Evolutionary conservation across 768 basidiomycete genomes (phyloP), one percentile per base, ranked within the genome.

Genomic region (Tephrocybe sp.): DNA sequence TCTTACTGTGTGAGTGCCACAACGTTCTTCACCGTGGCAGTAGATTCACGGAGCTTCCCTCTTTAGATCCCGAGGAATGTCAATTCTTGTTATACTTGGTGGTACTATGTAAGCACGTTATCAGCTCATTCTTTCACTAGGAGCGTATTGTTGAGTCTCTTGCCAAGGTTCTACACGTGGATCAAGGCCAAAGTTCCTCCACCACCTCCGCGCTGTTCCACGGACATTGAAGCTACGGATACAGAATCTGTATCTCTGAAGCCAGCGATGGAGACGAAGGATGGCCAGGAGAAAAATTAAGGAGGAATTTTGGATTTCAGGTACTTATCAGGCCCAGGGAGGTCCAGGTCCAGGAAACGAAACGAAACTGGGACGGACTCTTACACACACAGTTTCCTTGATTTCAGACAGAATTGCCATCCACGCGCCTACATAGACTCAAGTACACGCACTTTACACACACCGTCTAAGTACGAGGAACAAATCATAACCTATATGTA

Each of bases 61-160:
- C 45, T 59, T 19, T 64, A 88, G 85, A 10, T 81, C 84, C 55
- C 81, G 87, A 32, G 81, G 74, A 5, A 59, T 67, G 3, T 88
- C 86, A 19, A 87, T 92, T 64, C 57, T 80, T 16, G 73, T 83
- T 52, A 92, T 90, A 61, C 73, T 84, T 22, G 62, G 69, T 20
- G 89, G 89, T 12, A 87, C 87, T 4, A 78, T 89, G 83, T 82
- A 60, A 61, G 77, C 10, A 36, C 35, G 11, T 67, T 34, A 3
- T 26, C n/a, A 17, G 13, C 14, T 13, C 9, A 23, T 30, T 19
- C 17, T 19, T n/a, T n/a, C n/a, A n/a, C n/a, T 53, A 10, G 12
- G 36, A 20, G 2, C 12, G 17, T 11, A 8, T 17, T 32, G n/a
- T 26, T 45, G 20, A 48, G 23, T 30, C 16, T 30, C 19, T 22